phyloP scores from a whole-genome alignment of 208 protist species.

The Blastocrithidia nonstop region DNA sequence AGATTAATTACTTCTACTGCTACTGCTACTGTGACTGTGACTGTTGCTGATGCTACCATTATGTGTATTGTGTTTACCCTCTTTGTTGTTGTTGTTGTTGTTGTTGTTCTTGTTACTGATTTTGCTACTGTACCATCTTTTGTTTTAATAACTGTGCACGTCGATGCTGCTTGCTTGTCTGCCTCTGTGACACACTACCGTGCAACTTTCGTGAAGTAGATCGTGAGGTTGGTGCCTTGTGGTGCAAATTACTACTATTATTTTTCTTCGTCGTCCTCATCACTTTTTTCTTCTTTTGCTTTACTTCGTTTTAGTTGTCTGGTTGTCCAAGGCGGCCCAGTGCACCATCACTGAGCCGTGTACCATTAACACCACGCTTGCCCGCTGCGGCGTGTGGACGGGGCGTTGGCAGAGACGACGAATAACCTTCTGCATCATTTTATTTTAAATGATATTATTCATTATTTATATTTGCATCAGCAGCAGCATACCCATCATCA shows the following conservation, averaged over 20 bases:
- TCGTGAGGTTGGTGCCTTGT: neutral
- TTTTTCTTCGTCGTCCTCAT: neutral
- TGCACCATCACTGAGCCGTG: no score
- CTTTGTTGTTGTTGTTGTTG: neutral
- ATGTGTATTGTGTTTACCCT: neutral
- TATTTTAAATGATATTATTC: no score
- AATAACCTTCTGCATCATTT: no score
- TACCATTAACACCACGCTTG: no score
- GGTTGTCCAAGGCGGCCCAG: no score
- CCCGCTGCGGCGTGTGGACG: no score
- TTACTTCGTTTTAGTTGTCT: no score
- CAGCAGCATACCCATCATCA: no score
- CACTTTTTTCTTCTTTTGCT: neutral
- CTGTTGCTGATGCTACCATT: neutral
- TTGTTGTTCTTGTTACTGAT: conserved; percentile 1
- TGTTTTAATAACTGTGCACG: neutral
- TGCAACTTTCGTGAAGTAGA: neutral
- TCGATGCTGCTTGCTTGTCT: neutral
- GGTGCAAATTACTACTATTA: neutral
- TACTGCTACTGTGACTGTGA: neutral
- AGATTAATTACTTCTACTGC: neutral
- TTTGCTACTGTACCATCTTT: neutral
- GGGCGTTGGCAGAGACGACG: no score
- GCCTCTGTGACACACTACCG: no score
- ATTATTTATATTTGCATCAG: no score